A percentile compares a stretch with the other conserved stretches of the same genome.
Conservation (phyloP, 306 rosid genomes). For the Prunus salicina region DNA sequence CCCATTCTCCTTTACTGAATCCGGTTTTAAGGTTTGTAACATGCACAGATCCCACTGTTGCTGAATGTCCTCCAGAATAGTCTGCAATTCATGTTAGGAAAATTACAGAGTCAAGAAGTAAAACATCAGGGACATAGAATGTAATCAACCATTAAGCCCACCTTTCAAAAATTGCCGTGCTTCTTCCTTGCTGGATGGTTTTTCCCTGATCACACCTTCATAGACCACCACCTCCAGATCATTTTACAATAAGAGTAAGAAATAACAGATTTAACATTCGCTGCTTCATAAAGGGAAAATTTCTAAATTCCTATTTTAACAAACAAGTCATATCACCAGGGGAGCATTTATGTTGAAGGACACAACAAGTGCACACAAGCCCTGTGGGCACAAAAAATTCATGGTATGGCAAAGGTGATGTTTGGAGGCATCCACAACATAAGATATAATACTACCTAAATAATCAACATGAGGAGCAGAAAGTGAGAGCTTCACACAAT, state of each 20-base stretch:
- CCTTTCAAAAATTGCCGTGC: constrained; percentile 89
- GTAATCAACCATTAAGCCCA: constrained; percentile 23
- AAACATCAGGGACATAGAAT: constrained; percentile 1
- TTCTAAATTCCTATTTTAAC: constrained; percentile 9
- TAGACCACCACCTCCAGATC: constrained; percentile 98
- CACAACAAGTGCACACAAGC: constrained; percentile 18
- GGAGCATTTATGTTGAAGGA: constrained; percentile 59
- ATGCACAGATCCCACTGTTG: constrained; percentile 83
- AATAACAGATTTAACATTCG: constrained; percentile 23
- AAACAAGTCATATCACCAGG: constrained; percentile 48
- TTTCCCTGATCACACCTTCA: constrained; percentile 87
- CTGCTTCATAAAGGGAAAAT: constrained; percentile 1
- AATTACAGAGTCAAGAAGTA: not conserved
- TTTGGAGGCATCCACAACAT: not conserved
- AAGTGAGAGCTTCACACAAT: not conserved
- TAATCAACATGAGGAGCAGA: not conserved
- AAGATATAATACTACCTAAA: not conserved
- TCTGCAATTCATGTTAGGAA: constrained; percentile 40
- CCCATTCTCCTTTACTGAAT: constrained; percentile 83
- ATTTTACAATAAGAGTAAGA: constrained; percentile 46
- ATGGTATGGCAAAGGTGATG: not conserved
- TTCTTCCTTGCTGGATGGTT: constrained; percentile 87
- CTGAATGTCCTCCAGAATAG: constrained; percentile 82
- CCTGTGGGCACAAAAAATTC: constrained; percentile 11
- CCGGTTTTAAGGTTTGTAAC: constrained; percentile 92